Evolutionary conservation across 139 green algal genomes (phyloP).

Genomic region (Eudorina sp.): DNA sequence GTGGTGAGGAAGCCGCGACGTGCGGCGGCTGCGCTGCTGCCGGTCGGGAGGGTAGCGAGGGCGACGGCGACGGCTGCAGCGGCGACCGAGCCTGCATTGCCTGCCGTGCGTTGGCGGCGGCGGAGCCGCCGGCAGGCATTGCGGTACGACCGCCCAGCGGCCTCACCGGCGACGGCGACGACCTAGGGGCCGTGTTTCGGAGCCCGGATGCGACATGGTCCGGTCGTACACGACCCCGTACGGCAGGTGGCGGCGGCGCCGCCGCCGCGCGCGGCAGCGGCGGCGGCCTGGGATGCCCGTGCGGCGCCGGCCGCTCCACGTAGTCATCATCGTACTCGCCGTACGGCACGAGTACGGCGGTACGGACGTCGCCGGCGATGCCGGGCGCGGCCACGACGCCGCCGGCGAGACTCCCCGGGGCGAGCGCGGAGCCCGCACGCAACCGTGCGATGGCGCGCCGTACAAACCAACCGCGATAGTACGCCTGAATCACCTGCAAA

Average conservation of each 20-base stretch:
- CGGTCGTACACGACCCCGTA: too few species aligned
- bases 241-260: neutral
- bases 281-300: slow-evolving; percentile 30
- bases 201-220: too few species aligned
- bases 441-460: neutral
- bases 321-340: neutral
- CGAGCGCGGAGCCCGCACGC: neutral
- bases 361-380: neutral
- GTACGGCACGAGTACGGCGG: slow-evolving; percentile 9
- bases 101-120: too few species aligned
- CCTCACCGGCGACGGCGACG: too few species aligned
- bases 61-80: neutral
- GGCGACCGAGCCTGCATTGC: too few species aligned
- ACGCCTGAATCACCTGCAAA: slow-evolving; percentile 22
- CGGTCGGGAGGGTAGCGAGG: neutral
- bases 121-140: too few species aligned
- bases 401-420: neutral
- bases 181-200: too few species aligned
- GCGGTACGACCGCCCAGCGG: too few species aligned
- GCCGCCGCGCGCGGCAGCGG: neutral
- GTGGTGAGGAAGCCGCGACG: neutral
- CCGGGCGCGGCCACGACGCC: slow-evolving; percentile 30
- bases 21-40: neutral
- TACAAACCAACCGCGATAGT: slow-evolving; percentile 39
- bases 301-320: neutral